phyloP scores from a whole-genome alignment of 345 rosid species.

The Eucalyptus lansdowneana region DNA sequence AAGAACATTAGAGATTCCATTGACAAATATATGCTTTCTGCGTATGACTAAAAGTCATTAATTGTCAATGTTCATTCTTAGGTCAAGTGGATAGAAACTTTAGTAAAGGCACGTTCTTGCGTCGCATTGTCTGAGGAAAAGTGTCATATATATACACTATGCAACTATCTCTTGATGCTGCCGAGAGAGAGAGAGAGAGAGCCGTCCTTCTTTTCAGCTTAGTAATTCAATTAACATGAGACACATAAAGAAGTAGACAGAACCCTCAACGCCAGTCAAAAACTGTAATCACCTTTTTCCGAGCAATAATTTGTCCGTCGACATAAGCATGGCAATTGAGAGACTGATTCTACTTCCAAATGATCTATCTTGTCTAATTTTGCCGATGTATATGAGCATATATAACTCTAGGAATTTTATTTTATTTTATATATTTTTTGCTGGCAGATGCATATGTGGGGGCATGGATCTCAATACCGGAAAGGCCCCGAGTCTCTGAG shows the following conservation, averaged over 20 bases:
- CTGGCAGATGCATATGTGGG: conserved; percentile 56
- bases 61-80: neutral
- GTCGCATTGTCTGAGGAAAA: neutral
- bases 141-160: neutral
- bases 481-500: conserved; percentile 56
- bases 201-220: neutral
- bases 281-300: neutral
- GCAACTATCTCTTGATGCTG: neutral
- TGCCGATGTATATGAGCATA: neutral
- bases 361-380: neutral
- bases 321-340: neutral
- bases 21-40: neutral
- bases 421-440: neutral
- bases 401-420: neutral
- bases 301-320: neutral
- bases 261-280: neutral
- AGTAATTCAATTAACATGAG: neutral
- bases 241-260: neutral
- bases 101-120: neutral
- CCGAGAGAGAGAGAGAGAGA: neutral
- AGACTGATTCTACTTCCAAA: neutral
- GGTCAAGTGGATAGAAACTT: neutral
- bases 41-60: neutral
- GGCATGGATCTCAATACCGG: conserved; percentile 53
- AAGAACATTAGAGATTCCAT: neutral